Evolutionary conservation across 2,329 filamentous ascomycete species (phyloP).

Genomic region (Pseudogymnoascus sp.): DNA sequence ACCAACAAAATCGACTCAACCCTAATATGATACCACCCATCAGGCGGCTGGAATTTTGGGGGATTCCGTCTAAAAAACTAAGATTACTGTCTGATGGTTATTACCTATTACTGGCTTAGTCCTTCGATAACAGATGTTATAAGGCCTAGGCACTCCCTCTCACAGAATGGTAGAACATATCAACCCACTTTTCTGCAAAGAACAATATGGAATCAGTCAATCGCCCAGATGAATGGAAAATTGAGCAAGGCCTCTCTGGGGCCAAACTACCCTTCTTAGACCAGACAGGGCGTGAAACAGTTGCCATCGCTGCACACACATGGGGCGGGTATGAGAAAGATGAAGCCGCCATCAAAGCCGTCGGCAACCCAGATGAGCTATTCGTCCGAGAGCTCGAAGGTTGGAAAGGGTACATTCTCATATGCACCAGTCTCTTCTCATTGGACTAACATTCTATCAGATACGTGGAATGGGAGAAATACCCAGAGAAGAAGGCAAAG

Average conservation of each 20-base stretch:
- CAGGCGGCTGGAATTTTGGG: background rate
- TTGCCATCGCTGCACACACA: conserved; percentile 24
- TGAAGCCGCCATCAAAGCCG: conserved; percentile 34
- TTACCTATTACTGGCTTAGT: background rate
- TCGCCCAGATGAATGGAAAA: conserved; percentile 44
- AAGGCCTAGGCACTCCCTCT: background rate
- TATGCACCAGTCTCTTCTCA: background rate
- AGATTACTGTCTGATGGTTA: background rate
- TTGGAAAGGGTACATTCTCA: conserved; percentile 37
- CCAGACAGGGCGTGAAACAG: conserved; percentile 34
- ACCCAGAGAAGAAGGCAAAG: conserved; percentile 58
- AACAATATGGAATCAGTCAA: conserved; percentile 13
- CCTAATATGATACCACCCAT: background rate
- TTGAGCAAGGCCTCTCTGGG: conserved; percentile 44
- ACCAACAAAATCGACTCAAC: background rate
- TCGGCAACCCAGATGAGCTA: conserved; percentile 33
- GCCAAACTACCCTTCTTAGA: conserved; percentile 41
- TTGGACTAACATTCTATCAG: conserved; percentile 10
- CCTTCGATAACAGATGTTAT: background rate
- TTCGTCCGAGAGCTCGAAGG: conserved; percentile 39
- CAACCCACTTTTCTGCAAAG: background rate
- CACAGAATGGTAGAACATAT: background rate
- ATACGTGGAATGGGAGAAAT: conserved; percentile 64
- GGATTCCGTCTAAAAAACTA: background rate
- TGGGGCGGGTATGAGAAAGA: conserved; percentile 33